Evolutionary conservation across 2,329 filamentous ascomycete species (phyloP).

Genomic region (Trichophyton simii): DNA sequence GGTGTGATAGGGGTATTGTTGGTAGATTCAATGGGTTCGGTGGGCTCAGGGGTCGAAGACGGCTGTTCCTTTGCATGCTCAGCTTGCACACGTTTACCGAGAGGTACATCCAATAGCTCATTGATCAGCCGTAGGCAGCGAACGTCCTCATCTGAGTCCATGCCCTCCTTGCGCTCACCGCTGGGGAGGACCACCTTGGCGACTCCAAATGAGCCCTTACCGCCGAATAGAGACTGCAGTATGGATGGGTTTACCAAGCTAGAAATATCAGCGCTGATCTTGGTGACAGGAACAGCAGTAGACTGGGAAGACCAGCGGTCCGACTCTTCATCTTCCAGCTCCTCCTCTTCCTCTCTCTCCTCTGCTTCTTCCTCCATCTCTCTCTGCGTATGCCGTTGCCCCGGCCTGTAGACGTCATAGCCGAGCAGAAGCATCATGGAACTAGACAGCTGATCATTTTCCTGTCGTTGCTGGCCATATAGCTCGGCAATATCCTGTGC

Average conservation of each 20-base stretch:
- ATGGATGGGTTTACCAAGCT: slow-evolving; percentile 7
- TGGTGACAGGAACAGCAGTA: neutral
- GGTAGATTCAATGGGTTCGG: neutral
- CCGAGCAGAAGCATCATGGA: slow-evolving; percentile 33
- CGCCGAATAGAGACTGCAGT: slow-evolving; percentile 11
- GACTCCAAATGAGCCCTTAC: slow-evolving; percentile 10
- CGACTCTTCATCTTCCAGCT: slow-evolving; percentile 6
- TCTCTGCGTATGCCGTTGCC: slow-evolving; percentile 21
- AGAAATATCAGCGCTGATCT: slow-evolving; percentile 1
- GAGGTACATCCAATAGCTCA: slow-evolving; percentile 22
- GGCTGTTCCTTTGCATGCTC: neutral
- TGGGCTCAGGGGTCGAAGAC: neutral
- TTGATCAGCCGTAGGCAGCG: slow-evolving; percentile 26
- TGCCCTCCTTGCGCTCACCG: slow-evolving; percentile 1
- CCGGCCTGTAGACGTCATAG: slow-evolving; percentile 42
- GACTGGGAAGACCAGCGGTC: slow-evolving; percentile 12
- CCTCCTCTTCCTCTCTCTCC: slow-evolving; percentile 21
- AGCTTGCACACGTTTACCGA: slow-evolving; percentile 1
- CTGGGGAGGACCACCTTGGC: slow-evolving; percentile 12
- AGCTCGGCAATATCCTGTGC: slow-evolving; percentile 36
- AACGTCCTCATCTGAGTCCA: slow-evolving; percentile 16
- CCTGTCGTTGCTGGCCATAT: slow-evolving; percentile 29
- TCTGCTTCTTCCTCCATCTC: slow-evolving; percentile 36
- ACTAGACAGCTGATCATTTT: slow-evolving; percentile 23
- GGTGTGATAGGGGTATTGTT: neutral